Evolutionary conservation across 2,329 filamentous ascomycete genomes (phyloP).

Genomic region (Lachnellula willkommii): DNA sequence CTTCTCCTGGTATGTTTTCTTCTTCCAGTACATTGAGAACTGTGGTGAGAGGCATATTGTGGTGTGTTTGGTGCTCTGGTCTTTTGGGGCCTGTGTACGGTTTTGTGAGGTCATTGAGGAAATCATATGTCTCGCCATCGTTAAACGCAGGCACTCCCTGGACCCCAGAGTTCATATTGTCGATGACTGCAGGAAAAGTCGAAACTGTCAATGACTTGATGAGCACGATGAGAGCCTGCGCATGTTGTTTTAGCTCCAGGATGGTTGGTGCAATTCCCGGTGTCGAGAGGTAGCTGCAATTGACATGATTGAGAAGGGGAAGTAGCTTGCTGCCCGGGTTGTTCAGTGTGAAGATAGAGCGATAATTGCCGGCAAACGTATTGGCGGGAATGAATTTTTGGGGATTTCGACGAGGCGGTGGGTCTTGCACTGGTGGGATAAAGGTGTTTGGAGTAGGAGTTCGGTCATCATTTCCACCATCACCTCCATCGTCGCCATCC

Average conservation of each 20-base stretch:
- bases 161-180: constrained; percentile 16
- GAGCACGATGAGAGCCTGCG: constrained; percentile 50
- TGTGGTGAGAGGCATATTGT: constrained; percentile 24
- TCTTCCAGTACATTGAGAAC: constrained; percentile 23
- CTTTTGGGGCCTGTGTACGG: constrained; percentile 42
- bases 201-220: constrained; percentile 45
- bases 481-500: neutral
- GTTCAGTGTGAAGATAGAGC: constrained; percentile 13
- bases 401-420: neutral
- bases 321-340: constrained; percentile 1
- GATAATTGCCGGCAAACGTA: constrained; percentile 13
- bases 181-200: constrained; percentile 24
- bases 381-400: neutral
- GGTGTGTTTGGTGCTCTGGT: constrained; percentile 11
- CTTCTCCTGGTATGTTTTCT: neutral
- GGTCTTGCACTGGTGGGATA: neutral
- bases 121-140: constrained; percentile 50
- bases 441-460: neutral
- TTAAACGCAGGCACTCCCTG: constrained; percentile 29
- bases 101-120: constrained; percentile 45
- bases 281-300: constrained; percentile 54
- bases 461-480: too few relatives aligned
- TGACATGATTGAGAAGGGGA: constrained; percentile 41
- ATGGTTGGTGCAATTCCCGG: constrained; percentile 47
- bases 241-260: constrained; percentile 54